These are phyloP conservation scores for Myrica gale DNA, from an alignment of 306 rosid species.

Conservation along the genomic window DNA sequence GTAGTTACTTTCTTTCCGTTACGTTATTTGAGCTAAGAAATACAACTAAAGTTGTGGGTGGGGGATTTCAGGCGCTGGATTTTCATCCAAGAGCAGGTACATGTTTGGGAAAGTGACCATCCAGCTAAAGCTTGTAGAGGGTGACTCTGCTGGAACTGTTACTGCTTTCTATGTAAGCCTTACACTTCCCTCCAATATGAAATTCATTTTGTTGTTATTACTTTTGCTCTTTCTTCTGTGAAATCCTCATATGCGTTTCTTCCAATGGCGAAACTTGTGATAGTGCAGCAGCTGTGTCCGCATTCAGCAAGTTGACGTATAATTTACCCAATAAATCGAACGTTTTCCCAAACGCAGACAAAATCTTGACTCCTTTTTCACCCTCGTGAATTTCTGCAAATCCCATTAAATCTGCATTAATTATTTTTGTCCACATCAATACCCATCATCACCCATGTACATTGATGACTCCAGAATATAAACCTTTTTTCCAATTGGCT, in stretches of 20 bases:
- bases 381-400: slow-evolving; percentile 18
- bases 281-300: neutral
- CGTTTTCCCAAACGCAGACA: slow-evolving; percentile 25
- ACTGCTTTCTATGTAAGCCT: slow-evolving; percentile 83
- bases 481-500: no score
- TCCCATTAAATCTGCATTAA: slow-evolving; percentile 32
- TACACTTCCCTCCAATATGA: neutral
- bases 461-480: no score
- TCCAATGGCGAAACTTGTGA: neutral
- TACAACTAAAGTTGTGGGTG: neutral
- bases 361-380: slow-evolving; percentile 4
- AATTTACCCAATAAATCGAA: slow-evolving; percentile 12
- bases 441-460: no score
- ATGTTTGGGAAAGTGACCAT: slow-evolving; percentile 83
- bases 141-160: slow-evolving; percentile 95
- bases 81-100: slow-evolving; percentile 70
- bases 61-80: slow-evolving; percentile 78
- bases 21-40: neutral
- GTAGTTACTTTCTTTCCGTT: neutral
- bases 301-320: neutral
- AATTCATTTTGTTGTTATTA: neutral
- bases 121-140: slow-evolving; percentile 81
- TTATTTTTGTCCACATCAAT: no score
- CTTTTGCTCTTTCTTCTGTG: neutral
- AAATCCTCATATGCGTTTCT: neutral